Evolutionary conservation across 2,329 filamentous ascomycete species (phyloP).

Genomic region (Xylariaceae sp.): DNA sequence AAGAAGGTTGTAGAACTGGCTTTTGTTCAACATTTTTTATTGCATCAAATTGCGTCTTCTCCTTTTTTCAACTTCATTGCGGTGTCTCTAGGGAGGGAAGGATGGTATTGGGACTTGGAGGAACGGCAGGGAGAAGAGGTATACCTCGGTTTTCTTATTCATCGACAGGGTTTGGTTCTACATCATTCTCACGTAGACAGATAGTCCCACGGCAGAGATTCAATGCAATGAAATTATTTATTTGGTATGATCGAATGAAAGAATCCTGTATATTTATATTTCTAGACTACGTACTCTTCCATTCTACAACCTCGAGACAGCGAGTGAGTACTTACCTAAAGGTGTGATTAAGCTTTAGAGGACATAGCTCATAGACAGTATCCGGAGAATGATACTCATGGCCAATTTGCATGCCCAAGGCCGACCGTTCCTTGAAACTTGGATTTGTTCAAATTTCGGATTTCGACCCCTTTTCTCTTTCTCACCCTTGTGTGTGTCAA

Average conservation of each 20-base stretch:
- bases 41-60: background rate
- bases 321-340: too few relatives aligned
- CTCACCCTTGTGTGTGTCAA: too few relatives aligned
- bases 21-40: conserved; percentile 16
- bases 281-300: too few relatives aligned
- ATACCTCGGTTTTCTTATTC: conserved; percentile 7
- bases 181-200: conserved; percentile 24
- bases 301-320: too few relatives aligned
- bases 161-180: conserved; percentile 11
- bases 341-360: too few relatives aligned
- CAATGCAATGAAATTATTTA: conserved; percentile 13
- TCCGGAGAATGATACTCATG: too few relatives aligned
- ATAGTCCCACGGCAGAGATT: conserved; percentile 29
- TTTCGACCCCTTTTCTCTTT: too few relatives aligned
- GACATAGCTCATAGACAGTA: too few relatives aligned
- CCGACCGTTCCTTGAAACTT: too few relatives aligned
- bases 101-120: conserved; percentile 30
- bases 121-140: conserved; percentile 12
- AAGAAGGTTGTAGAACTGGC: conserved; percentile 14
- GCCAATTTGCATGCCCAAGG: too few relatives aligned
- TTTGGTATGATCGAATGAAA: background rate
- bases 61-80: conserved; percentile 6
- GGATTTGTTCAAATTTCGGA: too few relatives aligned
- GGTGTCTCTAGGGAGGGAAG: conserved; percentile 1
- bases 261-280: too few relatives aligned